Conservation (phyloP, 345 rosid genomes). For the Isatis tinctoria region DNA sequence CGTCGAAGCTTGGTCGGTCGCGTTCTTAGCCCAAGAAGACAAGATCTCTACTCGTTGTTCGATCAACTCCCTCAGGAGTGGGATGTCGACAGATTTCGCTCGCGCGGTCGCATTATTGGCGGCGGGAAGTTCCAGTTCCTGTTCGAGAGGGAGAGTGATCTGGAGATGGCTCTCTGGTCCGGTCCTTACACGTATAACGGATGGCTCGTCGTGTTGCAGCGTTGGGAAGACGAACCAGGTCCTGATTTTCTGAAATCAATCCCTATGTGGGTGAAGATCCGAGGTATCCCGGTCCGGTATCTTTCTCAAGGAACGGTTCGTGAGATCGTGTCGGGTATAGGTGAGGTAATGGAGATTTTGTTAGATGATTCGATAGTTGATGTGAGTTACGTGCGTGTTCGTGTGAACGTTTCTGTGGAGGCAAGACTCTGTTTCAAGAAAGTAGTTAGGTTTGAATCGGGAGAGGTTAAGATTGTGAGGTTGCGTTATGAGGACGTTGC, state of each 20-base stretch:
- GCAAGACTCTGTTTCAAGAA: constrained; percentile 14
- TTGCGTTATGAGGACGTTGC: constrained; percentile 9
- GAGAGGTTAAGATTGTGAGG: constrained; percentile 10
- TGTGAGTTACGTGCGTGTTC: not conserved
- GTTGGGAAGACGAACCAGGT: constrained; percentile 12
- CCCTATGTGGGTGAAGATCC: constrained; percentile 11
- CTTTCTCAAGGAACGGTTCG: not conserved
- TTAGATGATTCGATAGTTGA: not conserved
- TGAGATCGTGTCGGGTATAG: constrained; percentile 7
- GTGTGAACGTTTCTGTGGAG: not conserved
- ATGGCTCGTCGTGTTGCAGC: constrained; percentile 4
- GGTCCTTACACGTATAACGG: constrained; percentile 4
- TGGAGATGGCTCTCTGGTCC: not conserved
- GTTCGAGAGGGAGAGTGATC: not conserved
- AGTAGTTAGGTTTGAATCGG: constrained; percentile 1
- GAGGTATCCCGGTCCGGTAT: constrained; percentile 1
- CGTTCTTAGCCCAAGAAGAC: not conserved
- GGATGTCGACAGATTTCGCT: not conserved
- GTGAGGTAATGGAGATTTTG: not conserved
- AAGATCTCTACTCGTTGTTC: not conserved
- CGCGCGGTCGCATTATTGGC: not conserved
- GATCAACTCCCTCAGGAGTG: not conserved
- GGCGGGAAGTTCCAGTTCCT: constrained; percentile 3
- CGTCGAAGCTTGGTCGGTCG: constrained; percentile 8
- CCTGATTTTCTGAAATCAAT: not conserved